Percentiles rank a stretch among this genome's conserved stretches.
These are phyloP conservation scores for Fusarium sp. DNA, from an alignment of 2,329 filamentous ascomycete genomes.

Conservation along the genomic window DNA sequence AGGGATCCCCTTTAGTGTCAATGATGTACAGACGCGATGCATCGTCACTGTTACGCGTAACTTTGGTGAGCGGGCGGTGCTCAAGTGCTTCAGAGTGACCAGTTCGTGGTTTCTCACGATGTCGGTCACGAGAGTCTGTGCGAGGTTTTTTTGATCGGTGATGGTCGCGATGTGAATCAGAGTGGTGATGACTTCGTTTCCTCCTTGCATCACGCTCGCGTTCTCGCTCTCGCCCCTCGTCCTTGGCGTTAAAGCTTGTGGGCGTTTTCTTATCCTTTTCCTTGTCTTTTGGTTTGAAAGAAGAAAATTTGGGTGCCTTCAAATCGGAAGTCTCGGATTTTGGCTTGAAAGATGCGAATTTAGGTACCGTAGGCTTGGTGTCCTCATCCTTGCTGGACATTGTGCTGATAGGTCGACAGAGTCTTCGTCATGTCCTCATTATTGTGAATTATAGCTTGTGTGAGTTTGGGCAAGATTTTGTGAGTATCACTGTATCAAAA, in stretches of 20 bases:
- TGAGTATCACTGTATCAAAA: not conserved
- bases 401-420: constrained; percentile 15
- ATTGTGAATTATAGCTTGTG: not conserved
- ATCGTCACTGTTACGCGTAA: constrained; percentile 10
- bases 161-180: constrained; percentile 31
- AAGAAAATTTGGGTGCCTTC: constrained; percentile 74
- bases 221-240: constrained; percentile 38
- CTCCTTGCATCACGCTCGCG: constrained; percentile 35
- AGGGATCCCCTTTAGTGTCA: constrained; percentile 81
- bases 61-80: constrained; percentile 10
- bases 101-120: constrained; percentile 16
- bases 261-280: constrained; percentile 50
- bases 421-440: constrained; percentile 22
- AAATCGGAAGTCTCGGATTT: constrained; percentile 29
- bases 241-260: constrained; percentile 22
- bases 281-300: constrained; percentile 68
- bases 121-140: constrained; percentile 25
- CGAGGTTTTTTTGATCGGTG: constrained; percentile 35
- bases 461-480: too few species aligned
- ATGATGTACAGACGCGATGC: constrained; percentile 62
- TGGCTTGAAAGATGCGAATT: constrained; percentile 77
- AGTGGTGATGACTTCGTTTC: constrained; percentile 37
- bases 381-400: constrained; percentile 47
- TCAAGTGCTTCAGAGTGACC: constrained; percentile 16
- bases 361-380: constrained; percentile 63